A percentile compares a stretch with the other conserved stretches of the same genome.
Evolutionary conservation across 306 rosid genomes (phyloP).

Genomic region (Begonia peltatifolia): DNA sequence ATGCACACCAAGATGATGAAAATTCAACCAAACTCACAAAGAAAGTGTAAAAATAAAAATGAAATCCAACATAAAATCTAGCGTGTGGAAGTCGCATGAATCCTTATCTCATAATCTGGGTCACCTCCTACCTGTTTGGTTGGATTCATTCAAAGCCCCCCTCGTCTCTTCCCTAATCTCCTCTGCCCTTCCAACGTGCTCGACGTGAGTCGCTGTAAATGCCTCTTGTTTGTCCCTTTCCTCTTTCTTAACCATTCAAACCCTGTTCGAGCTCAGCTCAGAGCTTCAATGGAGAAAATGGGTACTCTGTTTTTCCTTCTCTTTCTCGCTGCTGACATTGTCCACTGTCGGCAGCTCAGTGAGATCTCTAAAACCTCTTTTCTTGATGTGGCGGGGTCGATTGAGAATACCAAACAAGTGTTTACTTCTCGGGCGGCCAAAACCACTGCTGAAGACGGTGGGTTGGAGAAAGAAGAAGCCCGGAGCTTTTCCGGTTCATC

Average conservation of each 20-base stretch:
- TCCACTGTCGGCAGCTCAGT: too few relatives aligned
- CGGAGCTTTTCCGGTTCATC: background rate
- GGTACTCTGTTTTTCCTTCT: slow-evolving; percentile 4
- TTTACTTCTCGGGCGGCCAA: slow-evolving; percentile 5
- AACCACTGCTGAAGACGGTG: slow-evolving; percentile 3
- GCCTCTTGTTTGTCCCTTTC: slow-evolving; percentile 5
- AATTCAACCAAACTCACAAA: background rate
- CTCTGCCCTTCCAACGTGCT: slow-evolving; percentile 16
- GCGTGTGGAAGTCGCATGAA: background rate
- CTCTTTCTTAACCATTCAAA: slow-evolving; percentile 4
- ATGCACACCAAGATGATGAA: background rate
- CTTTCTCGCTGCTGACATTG: slow-evolving; percentile 5
- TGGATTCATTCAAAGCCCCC: slow-evolving; percentile 26
- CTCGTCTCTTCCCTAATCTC: slow-evolving; percentile 13
- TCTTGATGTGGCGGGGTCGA: slow-evolving; percentile 40
- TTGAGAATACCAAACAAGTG: slow-evolving; percentile 12
- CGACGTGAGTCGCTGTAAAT: slow-evolving; percentile 22
- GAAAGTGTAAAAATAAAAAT: background rate
- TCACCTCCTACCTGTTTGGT: slow-evolving; percentile 8
- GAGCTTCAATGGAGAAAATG: slow-evolving; percentile 13
- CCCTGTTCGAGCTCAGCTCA: background rate
- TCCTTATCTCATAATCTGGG: slow-evolving; percentile 5
- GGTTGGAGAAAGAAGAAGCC: background rate
- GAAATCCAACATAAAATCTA: slow-evolving; percentile 9
- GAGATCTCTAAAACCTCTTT: slow-evolving; percentile 20